Conservation (phyloP, 768 basidiomycete species). For the Imleria badia region DNA sequence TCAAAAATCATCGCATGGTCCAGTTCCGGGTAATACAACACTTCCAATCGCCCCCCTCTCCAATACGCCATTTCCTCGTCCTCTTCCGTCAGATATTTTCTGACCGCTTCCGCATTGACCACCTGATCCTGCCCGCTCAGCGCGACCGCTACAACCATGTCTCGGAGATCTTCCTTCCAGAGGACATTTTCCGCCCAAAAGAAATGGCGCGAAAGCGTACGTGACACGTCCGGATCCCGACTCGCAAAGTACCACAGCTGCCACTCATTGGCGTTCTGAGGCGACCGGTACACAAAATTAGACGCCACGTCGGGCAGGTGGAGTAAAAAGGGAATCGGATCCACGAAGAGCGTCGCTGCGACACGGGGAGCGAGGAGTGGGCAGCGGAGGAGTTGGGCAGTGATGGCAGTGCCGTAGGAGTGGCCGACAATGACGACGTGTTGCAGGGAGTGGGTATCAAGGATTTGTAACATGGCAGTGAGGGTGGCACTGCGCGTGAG, state of each 20-base stretch:
- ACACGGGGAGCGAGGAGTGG: constrained; percentile 34
- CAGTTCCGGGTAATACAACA: constrained; percentile 37
- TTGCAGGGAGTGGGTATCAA: constrained; percentile 40
- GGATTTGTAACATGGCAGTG: constrained; percentile 42
- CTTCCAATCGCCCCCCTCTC: constrained; percentile 35
- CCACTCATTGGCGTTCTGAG: constrained; percentile 59
- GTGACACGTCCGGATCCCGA: constrained; percentile 61
- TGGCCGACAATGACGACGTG: constrained; percentile 51
- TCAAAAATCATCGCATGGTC: constrained; percentile 46
- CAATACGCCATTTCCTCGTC: constrained; percentile 21
- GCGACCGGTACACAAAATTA: constrained; percentile 63
- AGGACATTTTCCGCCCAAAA: constrained; percentile 65
- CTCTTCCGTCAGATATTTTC: constrained; percentile 40
- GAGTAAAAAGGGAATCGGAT: constrained; percentile 65
- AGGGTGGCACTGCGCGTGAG: constrained; percentile 43
- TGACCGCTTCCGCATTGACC: constrained; percentile 38
- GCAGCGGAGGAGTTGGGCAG: constrained; percentile 52
- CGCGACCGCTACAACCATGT: constrained; percentile 33
- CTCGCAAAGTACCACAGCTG: constrained; percentile 68
- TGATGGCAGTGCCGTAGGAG: constrained; percentile 62
- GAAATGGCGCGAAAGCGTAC: constrained; percentile 57
- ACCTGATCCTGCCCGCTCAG: constrained; percentile 44
- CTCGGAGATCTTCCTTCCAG: constrained; percentile 55
- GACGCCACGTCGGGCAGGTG: constrained; percentile 61
- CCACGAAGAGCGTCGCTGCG: constrained; percentile 49